Base-by-base conservation (phyloP, 208 protist genomes). In the Leishmania arabica region DNA sequence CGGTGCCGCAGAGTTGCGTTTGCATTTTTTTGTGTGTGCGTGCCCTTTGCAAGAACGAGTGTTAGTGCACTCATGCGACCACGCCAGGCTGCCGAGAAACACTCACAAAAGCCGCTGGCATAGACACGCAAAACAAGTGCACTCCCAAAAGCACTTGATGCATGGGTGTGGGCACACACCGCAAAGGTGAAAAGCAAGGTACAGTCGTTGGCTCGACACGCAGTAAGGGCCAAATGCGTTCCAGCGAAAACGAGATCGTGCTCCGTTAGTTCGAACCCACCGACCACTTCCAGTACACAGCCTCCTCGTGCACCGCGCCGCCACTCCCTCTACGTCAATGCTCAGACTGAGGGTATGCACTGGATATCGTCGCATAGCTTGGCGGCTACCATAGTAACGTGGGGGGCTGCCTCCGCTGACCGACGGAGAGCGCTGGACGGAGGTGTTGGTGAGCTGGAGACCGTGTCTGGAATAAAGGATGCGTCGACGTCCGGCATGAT, bases 401-500 rank as follows among this genome's bases (percentile, higher is more conserved):
- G 49, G 49, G 53, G 21, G 2, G 62, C 37, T 13, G 37, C 58
- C 37, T 81, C 81, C 21, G 81, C 53, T 34, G 76, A 85, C 0
- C 71, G 77, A n/a, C 81, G 76, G n/a, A 85, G 27, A 34, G 37
- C 54, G 7, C 49, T 65, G 2, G 77, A 68, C 24, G 81, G 53
- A 53, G 60, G 76, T 51, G 75, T 42, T 37, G 40, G 77, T 31
- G 77, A 13, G n/a, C 31, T 78, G 24, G 75, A 65, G 9, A 60
- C 45, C 19, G 49, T 54, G 17, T 78, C 71, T 9, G 72, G 60
- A 64, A 85, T 78, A 24, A 68, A 65, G 21, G 69, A 78, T 9
- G 71, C 47, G 49, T 85, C 81, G 13, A 78, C 62, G 34, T 37
- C 62, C 8, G 81, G 81, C 60, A 66, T 65, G 7, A 64, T 49